phyloP scores from a whole-genome alignment of 2,329 filamentous ascomycete genomes.

The Fusarium keratoplasticum region DNA sequence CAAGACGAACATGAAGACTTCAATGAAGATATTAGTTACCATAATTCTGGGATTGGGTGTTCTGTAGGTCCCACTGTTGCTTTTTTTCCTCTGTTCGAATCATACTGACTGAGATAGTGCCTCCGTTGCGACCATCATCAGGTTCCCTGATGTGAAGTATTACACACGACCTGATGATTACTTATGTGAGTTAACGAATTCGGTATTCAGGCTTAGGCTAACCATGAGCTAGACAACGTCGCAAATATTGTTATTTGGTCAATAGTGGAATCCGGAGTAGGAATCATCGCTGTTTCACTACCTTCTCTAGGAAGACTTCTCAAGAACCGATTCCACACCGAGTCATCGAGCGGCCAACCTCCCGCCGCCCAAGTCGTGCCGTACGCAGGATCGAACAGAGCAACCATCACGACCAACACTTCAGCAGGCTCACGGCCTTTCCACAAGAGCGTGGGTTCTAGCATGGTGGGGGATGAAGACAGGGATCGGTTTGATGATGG shows the following conservation, averaged over 20 bases:
- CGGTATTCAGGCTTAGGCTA: background rate
- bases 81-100: too few relatives aligned
- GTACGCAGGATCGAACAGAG: background rate
- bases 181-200: constrained; percentile 6
- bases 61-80: background rate
- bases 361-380: background rate
- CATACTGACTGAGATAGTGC: constrained; percentile 17
- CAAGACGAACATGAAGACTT: background rate
- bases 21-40: background rate
- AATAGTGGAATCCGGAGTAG: constrained; percentile 29
- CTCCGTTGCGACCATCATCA: constrained; percentile 23
- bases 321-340: constrained; percentile 3
- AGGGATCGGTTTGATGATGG: background rate
- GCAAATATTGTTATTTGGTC: constrained; percentile 27
- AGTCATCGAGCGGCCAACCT: background rate
- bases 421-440: background rate
- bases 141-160: constrained; percentile 25
- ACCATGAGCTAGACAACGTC: constrained; percentile 8
- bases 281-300: constrained; percentile 26
- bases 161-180: background rate
- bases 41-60: background rate
- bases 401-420: background rate
- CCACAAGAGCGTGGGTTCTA: background rate
- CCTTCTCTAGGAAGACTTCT: constrained; percentile 21
- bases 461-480: background rate